phyloP scores from a whole-genome alignment of 768 basidiomycete genomes.

The Mycena albidolilacea region DNA sequence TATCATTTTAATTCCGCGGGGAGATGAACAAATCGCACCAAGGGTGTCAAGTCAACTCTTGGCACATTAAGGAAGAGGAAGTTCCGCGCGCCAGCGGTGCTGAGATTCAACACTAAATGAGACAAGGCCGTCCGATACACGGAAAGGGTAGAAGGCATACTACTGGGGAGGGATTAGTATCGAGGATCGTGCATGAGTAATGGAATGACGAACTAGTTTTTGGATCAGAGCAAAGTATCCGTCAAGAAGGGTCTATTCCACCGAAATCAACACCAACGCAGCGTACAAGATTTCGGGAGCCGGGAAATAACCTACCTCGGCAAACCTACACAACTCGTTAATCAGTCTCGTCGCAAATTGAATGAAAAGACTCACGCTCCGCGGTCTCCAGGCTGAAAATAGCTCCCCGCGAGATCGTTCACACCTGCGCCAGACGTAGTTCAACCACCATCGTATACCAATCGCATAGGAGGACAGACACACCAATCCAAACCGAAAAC shows the following conservation, averaged over 20 bases:
- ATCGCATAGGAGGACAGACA: background rate
- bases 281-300: too few species aligned
- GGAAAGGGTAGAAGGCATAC: constrained; percentile 38
- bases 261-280: too few species aligned
- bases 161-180: constrained; percentile 47
- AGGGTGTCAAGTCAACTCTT: constrained; percentile 57
- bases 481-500: constrained; percentile 75
- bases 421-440: constrained; percentile 53
- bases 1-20: background rate
- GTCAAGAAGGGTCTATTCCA: constrained; percentile 53
- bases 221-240: constrained; percentile 67
- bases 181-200: background rate
- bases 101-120: constrained; percentile 36
- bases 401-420: constrained; percentile 77
- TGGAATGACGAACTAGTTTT: constrained; percentile 55
- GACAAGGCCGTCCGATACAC: background rate
- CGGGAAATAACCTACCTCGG: constrained; percentile 44
- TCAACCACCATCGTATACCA: too few species aligned
- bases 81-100: constrained; percentile 68
- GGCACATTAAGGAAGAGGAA: constrained; percentile 66
- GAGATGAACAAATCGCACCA: constrained; percentile 46
- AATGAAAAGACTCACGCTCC: constrained; percentile 55
- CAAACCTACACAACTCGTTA: constrained; percentile 53
- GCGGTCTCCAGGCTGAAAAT: constrained; percentile 61
- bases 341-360: background rate